Conservation (phyloP, 192 early-diverging fungal species). For the Coemansia furcata region DNA sequence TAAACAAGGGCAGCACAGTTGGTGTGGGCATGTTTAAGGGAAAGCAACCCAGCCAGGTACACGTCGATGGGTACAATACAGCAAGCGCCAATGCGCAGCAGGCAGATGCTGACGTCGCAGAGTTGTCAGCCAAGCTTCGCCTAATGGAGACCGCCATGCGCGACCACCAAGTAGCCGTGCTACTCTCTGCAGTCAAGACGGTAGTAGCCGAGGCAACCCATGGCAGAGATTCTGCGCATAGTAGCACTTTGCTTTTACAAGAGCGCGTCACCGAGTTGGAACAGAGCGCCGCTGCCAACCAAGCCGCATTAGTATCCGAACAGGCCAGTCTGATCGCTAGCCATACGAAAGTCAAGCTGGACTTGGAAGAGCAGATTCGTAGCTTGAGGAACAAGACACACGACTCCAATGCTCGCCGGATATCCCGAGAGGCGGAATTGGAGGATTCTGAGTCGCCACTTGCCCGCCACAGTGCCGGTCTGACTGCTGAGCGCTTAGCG, state of each 20-base stretch:
- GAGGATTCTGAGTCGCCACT: constrained; percentile 25
- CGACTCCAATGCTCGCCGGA: constrained; percentile 22
- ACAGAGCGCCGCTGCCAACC: neutral
- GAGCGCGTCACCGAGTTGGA: constrained; percentile 5
- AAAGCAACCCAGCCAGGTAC: constrained; percentile 21
- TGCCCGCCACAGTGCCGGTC: constrained; percentile 38
- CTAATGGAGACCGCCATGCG: constrained; percentile 25
- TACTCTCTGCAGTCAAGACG: constrained; percentile 28
- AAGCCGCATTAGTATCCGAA: neutral
- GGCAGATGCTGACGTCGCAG: constrained; percentile 28
- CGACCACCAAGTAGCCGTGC: constrained; percentile 41
- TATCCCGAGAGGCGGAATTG: constrained; percentile 12
- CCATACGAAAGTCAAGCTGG: neutral
- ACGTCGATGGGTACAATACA: constrained; percentile 23
- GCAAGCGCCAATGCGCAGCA: constrained; percentile 26
- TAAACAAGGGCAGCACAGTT: constrained; percentile 7
- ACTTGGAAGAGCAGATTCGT: constrained; percentile 33
- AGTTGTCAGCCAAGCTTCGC: constrained; percentile 27
- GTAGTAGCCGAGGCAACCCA: constrained; percentile 24
- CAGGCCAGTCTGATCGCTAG: neutral
- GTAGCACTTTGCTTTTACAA: neutral
- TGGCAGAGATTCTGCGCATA: constrained; percentile 1
- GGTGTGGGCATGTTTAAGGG: constrained; percentile 38
- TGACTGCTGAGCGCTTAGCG: constrained; percentile 39
- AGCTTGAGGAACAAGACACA: constrained; percentile 32